Evolutionary conservation across 768 basidiomycete genomes (phyloP).

Genomic region (Tubosaeta sp.): DNA sequence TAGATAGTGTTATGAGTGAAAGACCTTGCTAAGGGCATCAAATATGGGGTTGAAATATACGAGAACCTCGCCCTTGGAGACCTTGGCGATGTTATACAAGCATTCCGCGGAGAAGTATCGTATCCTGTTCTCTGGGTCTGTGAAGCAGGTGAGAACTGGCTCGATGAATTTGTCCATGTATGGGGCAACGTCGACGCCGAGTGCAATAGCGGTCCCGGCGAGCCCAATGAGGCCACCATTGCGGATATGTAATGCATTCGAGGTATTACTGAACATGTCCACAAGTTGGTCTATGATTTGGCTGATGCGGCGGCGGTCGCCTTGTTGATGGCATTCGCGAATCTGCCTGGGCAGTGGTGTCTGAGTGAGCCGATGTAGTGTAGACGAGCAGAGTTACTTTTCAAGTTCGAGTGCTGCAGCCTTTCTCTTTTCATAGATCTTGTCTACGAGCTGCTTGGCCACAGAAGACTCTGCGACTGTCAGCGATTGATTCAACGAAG

Average conservation of each 20-base stretch:
- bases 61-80: constrained; percentile 94
- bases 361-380: constrained; percentile 7
- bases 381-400: constrained; percentile 50
- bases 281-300: constrained; percentile 93
- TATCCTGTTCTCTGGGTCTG: constrained; percentile 91
- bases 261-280: constrained; percentile 83
- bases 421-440: constrained; percentile 96
- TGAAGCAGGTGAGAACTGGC: constrained; percentile 85
- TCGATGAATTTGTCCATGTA: constrained; percentile 93
- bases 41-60: constrained; percentile 99
- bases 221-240: constrained; percentile 96
- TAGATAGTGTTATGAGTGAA: constrained; percentile 1
- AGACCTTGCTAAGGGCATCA: constrained; percentile 94
- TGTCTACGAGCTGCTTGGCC: constrained; percentile 80
- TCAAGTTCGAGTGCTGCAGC: constrained; percentile 93
- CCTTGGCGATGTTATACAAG: constrained; percentile 96
- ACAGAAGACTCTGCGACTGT: constrained; percentile 58
- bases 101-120: constrained; percentile 98
- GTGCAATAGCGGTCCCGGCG: constrained; percentile 94
- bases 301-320: constrained; percentile 75
- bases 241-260: constrained; percentile 82
- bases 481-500: neutral
- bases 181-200: constrained; percentile 88
- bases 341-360: constrained; percentile 55
- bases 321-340: constrained; percentile 78